Percentiles rank a stretch among this genome's conserved stretches.
Conservation (phyloP, 2,329 filamentous ascomycete genomes). For the Cytospora piceae region DNA sequence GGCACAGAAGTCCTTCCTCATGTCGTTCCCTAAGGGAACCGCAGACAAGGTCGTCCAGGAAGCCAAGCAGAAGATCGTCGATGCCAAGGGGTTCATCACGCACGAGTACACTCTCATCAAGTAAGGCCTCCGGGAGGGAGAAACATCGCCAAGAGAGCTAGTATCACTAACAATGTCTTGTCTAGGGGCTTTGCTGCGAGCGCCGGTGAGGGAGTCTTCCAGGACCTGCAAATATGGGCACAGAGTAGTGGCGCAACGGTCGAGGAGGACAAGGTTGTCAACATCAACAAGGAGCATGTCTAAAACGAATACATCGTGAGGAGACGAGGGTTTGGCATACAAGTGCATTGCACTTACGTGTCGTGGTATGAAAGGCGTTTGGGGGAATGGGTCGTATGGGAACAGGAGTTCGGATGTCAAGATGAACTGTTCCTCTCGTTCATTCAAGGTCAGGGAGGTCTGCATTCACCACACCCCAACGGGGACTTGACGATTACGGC, state of each 20-base stretch:
- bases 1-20: slow-evolving; percentile 72
- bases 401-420: neutral
- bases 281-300: slow-evolving; percentile 39
- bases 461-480: neutral
- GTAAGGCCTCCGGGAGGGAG: slow-evolving; percentile 50
- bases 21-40: slow-evolving; percentile 74
- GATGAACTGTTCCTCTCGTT: neutral
- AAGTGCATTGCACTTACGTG: neutral
- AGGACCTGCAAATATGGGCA: slow-evolving; percentile 67
- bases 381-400: neutral
- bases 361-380: neutral
- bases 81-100: slow-evolving; percentile 76
- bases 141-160: neutral
- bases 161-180: slow-evolving; percentile 2
- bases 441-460: neutral
- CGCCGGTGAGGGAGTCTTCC: slow-evolving; percentile 69
- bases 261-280: slow-evolving; percentile 76
- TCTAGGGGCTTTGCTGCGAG: slow-evolving; percentile 77
- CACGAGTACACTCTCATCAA: slow-evolving; percentile 73
- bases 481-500: neutral
- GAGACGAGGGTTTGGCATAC: neutral
- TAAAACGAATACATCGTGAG: neutral
- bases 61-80: slow-evolving; percentile 71
- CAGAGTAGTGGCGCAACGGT: slow-evolving; percentile 65
- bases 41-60: slow-evolving; percentile 69